Conservation (phyloP, 345 rosid species). For the Combretum micranthum region DNA sequence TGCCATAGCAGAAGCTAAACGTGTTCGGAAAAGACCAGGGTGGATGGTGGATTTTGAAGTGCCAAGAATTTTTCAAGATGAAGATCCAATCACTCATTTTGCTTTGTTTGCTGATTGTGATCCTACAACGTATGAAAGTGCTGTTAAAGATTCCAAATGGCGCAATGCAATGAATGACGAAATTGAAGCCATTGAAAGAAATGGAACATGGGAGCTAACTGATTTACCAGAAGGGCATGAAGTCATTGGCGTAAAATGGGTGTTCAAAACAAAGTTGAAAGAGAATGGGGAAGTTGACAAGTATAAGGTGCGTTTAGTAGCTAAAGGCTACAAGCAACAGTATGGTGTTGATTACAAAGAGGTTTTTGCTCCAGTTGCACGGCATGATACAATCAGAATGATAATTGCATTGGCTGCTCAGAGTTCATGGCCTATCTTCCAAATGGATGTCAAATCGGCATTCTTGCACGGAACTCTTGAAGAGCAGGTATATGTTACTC, state of each 20-base stretch:
- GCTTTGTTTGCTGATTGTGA: constrained; percentile 2
- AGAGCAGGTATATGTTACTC: constrained; percentile 1
- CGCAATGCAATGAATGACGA: not conserved
- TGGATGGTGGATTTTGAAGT: not conserved
- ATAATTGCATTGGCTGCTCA: too few relatives aligned
- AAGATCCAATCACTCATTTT: not conserved
- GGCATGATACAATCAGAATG: too few relatives aligned
- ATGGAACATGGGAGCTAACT: not conserved
- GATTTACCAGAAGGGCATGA: too few relatives aligned
- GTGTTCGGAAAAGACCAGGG: too few relatives aligned
- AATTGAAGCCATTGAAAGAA: not conserved
- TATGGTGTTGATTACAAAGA: not conserved
- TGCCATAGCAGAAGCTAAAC: too few relatives aligned
- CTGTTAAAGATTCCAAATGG: not conserved
- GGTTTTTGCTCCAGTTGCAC: too few relatives aligned
- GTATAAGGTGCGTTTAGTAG: not conserved
- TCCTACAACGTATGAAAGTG: not conserved
- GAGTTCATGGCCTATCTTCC: too few relatives aligned
- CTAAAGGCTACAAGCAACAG: not conserved
- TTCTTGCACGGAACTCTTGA: not conserved
- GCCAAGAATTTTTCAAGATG: not conserved
- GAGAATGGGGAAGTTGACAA: not conserved
- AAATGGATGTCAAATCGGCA: not conserved
- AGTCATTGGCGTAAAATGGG: constrained; percentile 7
- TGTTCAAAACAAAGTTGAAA: constrained; percentile 1